Evolutionary conservation across 139 green algal species (phyloP), one percentile per base, ranked within the genome.

Genomic region (Chlamydomonas urium): DNA sequence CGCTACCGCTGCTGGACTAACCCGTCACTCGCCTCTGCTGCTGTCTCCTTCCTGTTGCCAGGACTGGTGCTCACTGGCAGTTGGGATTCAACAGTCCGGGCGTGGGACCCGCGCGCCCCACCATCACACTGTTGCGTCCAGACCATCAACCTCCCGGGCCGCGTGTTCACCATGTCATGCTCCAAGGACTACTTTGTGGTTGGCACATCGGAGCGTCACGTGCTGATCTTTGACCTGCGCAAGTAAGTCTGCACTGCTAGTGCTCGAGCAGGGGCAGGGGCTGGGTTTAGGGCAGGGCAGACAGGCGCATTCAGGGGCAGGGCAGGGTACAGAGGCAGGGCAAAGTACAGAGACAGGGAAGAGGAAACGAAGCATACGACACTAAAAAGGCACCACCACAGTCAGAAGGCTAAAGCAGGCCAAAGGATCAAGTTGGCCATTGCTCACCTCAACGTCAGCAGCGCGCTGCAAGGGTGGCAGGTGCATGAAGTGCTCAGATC

Each of bases 221-320:
- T 97, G 35, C 71, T 83, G 35, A 84, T 97, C 34, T 97, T 85
- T 73, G 91, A 96, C 72, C 32, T 92, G 5, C 73, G 85, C 45
- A 90, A 76, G 86, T 91, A 47, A 45, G 81, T 32, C 4, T 23
- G n/a, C 29, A 3, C 26, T 36, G 3, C 14, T 21, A 38, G 31
- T 31, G 31, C 38, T 53, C 17, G 53, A 8, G 53, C 21, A 8
- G 23, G 21, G 53, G n/a, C 53, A 63, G n/a, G 23, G 23, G 10
- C 19, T 6, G 53, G 10, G 21, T 63, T n/a, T n/a, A n/a, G n/a
- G n/a, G n/a, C n/a, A n/a, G n/a, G n/a, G n/a, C n/a, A n/a, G n/a
- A n/a, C n/a, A n/a, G n/a, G n/a, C n/a, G n/a, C n/a, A n/a, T n/a
- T n/a, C n/a, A n/a, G n/a, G n/a, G n/a, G n/a, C n/a, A n/a, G n/a